Conservation (phyloP, 1,284 basidiomycete genomes). For the Malassezia globosa region DNA sequence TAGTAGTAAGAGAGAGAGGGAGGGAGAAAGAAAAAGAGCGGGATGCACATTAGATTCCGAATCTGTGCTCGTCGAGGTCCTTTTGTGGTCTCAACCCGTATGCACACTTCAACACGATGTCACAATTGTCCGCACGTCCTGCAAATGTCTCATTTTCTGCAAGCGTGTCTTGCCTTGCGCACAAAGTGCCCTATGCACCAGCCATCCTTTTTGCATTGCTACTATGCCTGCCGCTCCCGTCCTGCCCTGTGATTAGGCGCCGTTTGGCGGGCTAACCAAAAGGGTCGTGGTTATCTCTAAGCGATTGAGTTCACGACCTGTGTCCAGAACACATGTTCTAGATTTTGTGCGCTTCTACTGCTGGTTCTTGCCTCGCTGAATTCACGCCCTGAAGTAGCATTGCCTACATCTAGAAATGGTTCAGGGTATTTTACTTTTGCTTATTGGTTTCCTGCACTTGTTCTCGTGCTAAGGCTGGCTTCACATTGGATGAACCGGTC, state of each 20-base stretch:
- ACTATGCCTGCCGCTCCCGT: constrained; percentile 63
- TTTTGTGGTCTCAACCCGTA: too few species aligned
- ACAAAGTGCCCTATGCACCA: constrained; percentile 60
- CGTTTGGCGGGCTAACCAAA: constrained; percentile 67
- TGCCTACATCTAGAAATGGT: too few species aligned
- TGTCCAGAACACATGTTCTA: constrained; percentile 81
- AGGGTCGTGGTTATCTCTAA: constrained; percentile 87
- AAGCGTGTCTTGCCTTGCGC: constrained; percentile 48
- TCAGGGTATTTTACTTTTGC: too few species aligned
- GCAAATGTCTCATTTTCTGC: constrained; percentile 24
- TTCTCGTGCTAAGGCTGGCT: constrained; percentile 84
- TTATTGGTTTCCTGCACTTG: constrained; percentile 63
- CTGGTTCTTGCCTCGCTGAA: constrained; percentile 64
- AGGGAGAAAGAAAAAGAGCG: too few species aligned
- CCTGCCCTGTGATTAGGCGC: constrained; percentile 79
- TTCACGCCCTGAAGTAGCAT: too few species aligned
- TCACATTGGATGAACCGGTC: constrained; percentile 68
- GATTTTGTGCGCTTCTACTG: constrained; percentile 66
- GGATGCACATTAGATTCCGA: too few species aligned
- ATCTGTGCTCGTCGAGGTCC: too few species aligned
- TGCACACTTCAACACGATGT: too few species aligned
- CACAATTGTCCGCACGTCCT: too few species aligned
- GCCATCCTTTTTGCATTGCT: constrained; percentile 64
- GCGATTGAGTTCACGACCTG: constrained; percentile 77
- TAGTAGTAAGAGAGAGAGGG: too few species aligned